Evolutionary conservation across 176 grass and related monocot species (phyloP).

Genomic region (Phoenix dactylifera): DNA sequence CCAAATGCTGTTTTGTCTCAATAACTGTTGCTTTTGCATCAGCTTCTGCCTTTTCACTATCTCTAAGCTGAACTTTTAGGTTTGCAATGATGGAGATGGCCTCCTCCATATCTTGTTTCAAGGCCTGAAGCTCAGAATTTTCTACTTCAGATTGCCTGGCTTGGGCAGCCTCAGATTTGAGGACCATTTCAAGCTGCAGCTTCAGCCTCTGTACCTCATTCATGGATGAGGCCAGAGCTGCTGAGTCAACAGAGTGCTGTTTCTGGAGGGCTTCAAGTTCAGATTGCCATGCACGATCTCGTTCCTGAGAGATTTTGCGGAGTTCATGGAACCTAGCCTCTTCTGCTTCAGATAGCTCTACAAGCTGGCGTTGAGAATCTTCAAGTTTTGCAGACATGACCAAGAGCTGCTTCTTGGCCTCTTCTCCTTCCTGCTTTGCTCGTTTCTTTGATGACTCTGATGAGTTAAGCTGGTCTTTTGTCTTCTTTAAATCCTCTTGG

Average conservation of each 20-base stretch:
- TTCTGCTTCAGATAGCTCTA: slow-evolving; percentile 51
- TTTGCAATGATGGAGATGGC: slow-evolving; percentile 44
- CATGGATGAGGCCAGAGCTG: slow-evolving; percentile 58
- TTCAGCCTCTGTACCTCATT: slow-evolving; percentile 65
- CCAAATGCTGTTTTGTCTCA: slow-evolving; percentile 71
- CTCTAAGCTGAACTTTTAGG: slow-evolving; percentile 23
- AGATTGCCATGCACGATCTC: slow-evolving; percentile 89
- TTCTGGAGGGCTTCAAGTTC: slow-evolving; percentile 92
- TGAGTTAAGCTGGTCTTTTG: slow-evolving; percentile 63
- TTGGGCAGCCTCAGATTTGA: slow-evolving; percentile 11
- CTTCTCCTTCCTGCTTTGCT: slow-evolving; percentile 64
- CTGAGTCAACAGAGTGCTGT: slow-evolving; percentile 75
- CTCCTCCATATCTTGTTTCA: slow-evolving; percentile 40
- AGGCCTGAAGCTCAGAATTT: slow-evolving; percentile 16
- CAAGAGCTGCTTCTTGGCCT: slow-evolving; percentile 35
- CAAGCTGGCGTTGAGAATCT: slow-evolving; percentile 42
- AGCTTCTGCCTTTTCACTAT: slow-evolving; percentile 34
- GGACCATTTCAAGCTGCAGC: slow-evolving; percentile 40
- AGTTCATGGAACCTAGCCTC: slow-evolving; percentile 63
- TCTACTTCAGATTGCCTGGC: slow-evolving; percentile 7
- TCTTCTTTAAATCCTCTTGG: slow-evolving; percentile 70
- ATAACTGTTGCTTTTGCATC: slow-evolving; percentile 44
- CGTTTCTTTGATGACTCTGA: slow-evolving; percentile 51
- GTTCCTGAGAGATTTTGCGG: slow-evolving; percentile 78
- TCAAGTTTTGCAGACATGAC: slow-evolving; percentile 29